Base-by-base conservation (phyloP, 169 alveolate genomes). In the Eimeria praecox region DNA sequence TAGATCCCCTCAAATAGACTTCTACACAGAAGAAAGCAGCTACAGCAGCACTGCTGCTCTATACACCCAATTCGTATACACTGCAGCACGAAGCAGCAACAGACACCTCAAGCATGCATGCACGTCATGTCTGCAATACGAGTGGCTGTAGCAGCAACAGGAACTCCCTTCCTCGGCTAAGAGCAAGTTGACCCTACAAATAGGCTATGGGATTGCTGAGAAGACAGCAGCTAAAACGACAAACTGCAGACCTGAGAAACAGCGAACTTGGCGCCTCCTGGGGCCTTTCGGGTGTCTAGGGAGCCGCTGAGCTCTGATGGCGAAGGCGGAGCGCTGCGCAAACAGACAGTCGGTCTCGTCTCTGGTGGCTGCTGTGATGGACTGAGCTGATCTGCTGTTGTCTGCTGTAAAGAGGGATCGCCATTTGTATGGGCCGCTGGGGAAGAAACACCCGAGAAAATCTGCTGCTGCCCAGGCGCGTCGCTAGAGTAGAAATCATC, bases 231-330 rank as follows among this genome's bases (percentile, higher is more conserved):
- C 4, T 22, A 38, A 9, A 9, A 12, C 4, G 46, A n/a, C n/a
- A n/a, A n/a, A n/a, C n/a, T n/a, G n/a, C n/a, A n/a, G n/a, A 82
- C 90, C 90, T 82, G 90, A 27, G 90, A 82, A 82, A 82, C 90
- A 0, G 90, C 90, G 33, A 82, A 82, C 52, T 82, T 82, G n/a
- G 90, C 90, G 18, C 75, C 90, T 10, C 54, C 90, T 0, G 90
- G 75, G 52, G 18, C 33, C 75, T 82, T 82, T 49, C 33, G 66
- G 75, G 75, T 54, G 73, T 82, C 90, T 14, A 82, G 46, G 10
- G 54, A 52, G 44, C 90, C 90, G 73, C 73, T 33, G 44, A 82
- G 90, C 8, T 40, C 64, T 8, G 87, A 40, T 16, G 87, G 44
- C 8, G 66, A 46, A 8, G 90, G 90, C 2, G 90, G 66, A 18